Evolutionary conservation across 2,329 filamentous ascomycete species (phyloP), one percentile per base, ranked within the genome.

Genomic region (Fusarium sp.): DNA sequence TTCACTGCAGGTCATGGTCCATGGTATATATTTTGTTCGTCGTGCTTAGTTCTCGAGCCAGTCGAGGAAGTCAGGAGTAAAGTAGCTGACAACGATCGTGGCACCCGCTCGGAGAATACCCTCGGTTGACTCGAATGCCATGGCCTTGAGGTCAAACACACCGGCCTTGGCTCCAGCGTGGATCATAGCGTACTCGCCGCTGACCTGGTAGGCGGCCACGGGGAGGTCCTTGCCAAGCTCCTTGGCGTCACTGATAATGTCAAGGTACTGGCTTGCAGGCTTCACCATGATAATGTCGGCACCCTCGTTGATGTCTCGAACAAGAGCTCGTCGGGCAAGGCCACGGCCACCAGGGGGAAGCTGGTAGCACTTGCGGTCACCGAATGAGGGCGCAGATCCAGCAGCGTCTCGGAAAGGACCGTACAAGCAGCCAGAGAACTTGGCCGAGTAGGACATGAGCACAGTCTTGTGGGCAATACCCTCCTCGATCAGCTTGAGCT

Each of bases 241-340:
- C 87, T 98, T 98, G 62, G 96, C 96, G 80, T 99, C 96, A 76
- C 94, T 94, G 82, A 99, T 98, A 79, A 99, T 98, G 84, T 99
- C 96, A 54, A 99, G 89, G 82, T 98, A 99, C 83, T 96, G 94
- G 78, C 93, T 93, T 11, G 96, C 96, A 3, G 96, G 96, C 88
- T 99, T 99, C 71, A 99, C 96, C 96, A 99, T 98, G 84, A 99
- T 98, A 77, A 98, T 94, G 80, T 99, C 96, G 22, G 96, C 96
- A 29, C 96, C 96, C 84, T 99, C 96, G 73, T 89, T 89, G 76
- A 99, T 96, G 81, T 99, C 96, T 76, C 96, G 90, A 45, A 91
- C 86, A 74, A 99, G 98, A 58, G 96, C 96, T 76, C 96, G 91
- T 74, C 96, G 91, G 18, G 96, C 96, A 52, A 99, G 90, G 37